Base-by-base conservation (phyloP, 139 green algal genomes). In the Chlamydomonas schloesseri region DNA sequence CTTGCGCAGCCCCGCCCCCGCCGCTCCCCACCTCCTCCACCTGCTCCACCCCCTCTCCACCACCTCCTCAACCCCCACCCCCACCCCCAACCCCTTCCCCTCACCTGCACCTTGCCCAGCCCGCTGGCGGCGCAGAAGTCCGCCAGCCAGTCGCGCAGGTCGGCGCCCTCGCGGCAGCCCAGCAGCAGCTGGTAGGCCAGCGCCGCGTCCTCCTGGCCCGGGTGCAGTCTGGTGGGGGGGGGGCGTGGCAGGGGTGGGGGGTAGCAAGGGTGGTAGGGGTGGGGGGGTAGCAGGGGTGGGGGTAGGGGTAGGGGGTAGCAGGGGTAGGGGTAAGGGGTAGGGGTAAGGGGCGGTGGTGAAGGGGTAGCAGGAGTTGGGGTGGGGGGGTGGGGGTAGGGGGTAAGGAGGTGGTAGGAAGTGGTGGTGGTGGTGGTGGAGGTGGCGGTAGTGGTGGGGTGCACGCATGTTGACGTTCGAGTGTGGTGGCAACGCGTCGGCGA, bases 131-230 rank as follows among this genome's bases (percentile, higher is more conserved):
- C 57, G 36, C 76, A 83, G 62, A 83, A 83, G 26, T 83, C 76
- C 37, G 76, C 62, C 60, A 83, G 76, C 76, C 76, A 83, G 42
- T 83, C 76, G 21, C 62, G 36, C 37, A 83, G 60, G 76, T 83
- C 76, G 24, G 18, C 17, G 28, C 76, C 76, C 37, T 83, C 76
- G 14, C 60, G 36, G 36, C 76, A 73, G 24, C 76, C 76, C 36
- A 47, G 17, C 76, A 83, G 36, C 60, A 83, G 76, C 76, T 83
- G 76, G 58, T 83, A 83, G 37, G 76, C 76, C 33, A 83, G 65
- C 50, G 76, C 76, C 8, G 76, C 76, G 76, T 83, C 76, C 76
- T 83, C 76, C 62, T 83, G 76, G 55, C 60, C 76, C 2, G 60
- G 37, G 76, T 83, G 76, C 58, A 83, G 31, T 18, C 76, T 83